A percentile compares a stretch with the other conserved stretches of the same genome.
These are phyloP conservation scores for Pogostemon cablin DNA, from an alignment of 257 asterid genomes.

Conservation along the genomic window DNA sequence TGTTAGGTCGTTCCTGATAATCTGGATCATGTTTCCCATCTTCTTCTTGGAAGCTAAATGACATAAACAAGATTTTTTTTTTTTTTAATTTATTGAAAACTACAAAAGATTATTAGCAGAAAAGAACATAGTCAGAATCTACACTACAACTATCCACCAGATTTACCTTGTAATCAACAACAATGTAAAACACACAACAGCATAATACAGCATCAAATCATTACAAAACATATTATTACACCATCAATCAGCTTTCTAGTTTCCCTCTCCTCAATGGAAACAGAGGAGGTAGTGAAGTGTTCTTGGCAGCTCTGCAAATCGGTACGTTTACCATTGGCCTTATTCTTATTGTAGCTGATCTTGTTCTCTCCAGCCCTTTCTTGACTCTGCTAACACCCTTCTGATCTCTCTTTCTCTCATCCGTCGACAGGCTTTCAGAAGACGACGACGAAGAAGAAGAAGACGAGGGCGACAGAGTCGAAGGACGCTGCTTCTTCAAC, in stretches of 20 bases:
- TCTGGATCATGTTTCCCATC: constrained; percentile 40
- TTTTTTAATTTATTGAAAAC: not conserved
- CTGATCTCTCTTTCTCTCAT: constrained; percentile 43
- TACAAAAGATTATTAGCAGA: not conserved
- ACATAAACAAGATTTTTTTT: not conserved
- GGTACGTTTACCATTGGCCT: constrained; percentile 87
- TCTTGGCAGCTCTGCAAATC: constrained; percentile 62
- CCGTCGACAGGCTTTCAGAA: constrained; percentile 33
- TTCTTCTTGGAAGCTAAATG: constrained; percentile 23
- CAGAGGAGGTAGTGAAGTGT: constrained; percentile 56
- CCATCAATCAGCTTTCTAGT: constrained; percentile 17
- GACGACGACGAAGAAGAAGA: constrained; percentile 50
- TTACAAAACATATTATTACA: not conserved
- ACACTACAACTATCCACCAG: constrained; percentile 28
- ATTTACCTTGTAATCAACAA: constrained; percentile 25
- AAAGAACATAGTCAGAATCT: constrained; percentile 30
- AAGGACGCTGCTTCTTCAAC: constrained; percentile 59
- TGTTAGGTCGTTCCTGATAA: constrained; percentile 20
- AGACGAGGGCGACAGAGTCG: constrained; percentile 53
- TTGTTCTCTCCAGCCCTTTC: constrained; percentile 73
- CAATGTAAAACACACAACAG: not conserved
- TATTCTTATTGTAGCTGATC: constrained; percentile 60
- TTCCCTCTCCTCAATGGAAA: constrained; percentile 57
- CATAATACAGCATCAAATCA: not conserved
- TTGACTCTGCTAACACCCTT: constrained; percentile 55